A percentile compares a stretch with the other conserved stretches of the same genome.
These are phyloP conservation scores for Seminavis robusta DNA, from an alignment of 108 stramenopile species.

Conservation along the genomic window DNA sequence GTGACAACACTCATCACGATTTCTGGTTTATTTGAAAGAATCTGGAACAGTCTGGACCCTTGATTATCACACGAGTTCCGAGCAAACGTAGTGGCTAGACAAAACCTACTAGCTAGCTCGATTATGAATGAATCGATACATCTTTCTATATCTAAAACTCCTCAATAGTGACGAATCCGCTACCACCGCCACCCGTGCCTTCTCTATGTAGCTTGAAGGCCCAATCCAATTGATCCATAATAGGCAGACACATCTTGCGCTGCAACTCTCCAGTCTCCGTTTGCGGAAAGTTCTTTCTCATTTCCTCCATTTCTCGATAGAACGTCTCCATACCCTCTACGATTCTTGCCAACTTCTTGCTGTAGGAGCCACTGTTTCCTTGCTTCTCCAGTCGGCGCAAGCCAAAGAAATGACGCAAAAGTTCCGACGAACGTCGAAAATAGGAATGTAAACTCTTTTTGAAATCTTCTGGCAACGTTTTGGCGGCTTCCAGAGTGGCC, in stretches of 20 bases:
- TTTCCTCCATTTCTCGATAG: conserved; percentile 55
- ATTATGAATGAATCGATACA: not conserved
- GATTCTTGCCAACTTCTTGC: conserved; percentile 64
- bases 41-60: not conserved
- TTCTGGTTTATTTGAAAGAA: not conserved
- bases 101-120: not conserved
- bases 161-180: conserved; percentile 69
- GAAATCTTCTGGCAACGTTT: conserved; percentile 70
- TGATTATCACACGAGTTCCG: not conserved
- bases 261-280: conserved; percentile 58
- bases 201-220: conserved; percentile 82
- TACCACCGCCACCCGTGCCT: conserved; percentile 47
- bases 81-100: not conserved
- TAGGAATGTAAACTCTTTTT: conserved; percentile 59
- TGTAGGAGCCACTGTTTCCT: conserved; percentile 13
- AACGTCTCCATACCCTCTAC: conserved; percentile 73
- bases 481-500: conserved; percentile 61
- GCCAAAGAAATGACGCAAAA: conserved; percentile 86
- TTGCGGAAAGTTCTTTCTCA: conserved; percentile 47
- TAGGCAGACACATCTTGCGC: conserved; percentile 81
- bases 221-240: conserved; percentile 89
- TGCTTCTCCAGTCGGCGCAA: conserved; percentile 43
- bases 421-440: conserved; percentile 79
- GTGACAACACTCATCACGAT: not conserved
- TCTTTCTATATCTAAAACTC: conserved; percentile 19